Evolutionary conservation across 768 basidiomycete species (phyloP), one percentile per base, ranked within the genome.

Genomic region (Lentinula edodes): DNA sequence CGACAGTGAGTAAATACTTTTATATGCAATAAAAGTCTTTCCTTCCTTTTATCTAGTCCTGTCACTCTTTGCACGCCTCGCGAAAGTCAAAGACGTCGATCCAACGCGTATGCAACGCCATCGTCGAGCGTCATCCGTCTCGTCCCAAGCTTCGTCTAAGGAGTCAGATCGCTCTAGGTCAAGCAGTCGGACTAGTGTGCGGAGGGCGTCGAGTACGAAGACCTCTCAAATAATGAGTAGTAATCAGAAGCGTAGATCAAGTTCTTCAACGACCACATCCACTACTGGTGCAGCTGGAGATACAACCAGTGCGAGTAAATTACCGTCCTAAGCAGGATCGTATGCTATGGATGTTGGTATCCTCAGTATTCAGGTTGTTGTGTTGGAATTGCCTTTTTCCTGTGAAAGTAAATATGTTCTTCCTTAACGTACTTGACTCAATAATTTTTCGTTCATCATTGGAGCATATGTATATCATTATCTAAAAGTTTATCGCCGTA

Each of bases 51-150:
- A 46, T 53, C 39, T 62, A 91, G 91, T 92, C 53, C 82, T 93
- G 32, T 90, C 90, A 2, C 74, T 90, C 32, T 93, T 93, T 68
- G 91, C 90, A 0, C 86, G 81, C 51, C 72, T 88, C 46, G 90
- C 89, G 55, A 86, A 88, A 63, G 80, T 93, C 39, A 78, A 85
- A 2, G 81, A 88, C 64, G 81, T 93, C 39, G 91, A 93, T 67
- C 91, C 91, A 16, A 84, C 84, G 2, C 82, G 81, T 54, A 90
- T 90, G 80, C 88, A 88, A 70, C 86, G 89, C 45, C 90, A 90
- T 67, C 86, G 91, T 2, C 84, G 90, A 20, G 87, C 89, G 3
- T 91, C 90, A 0, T 91, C 89, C 0, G 72, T 87, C 3, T 89
- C 89, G 3, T 86, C 87, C 1, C 78, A 80, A 6, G 78, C 80